phyloP scores from a whole-genome alignment of 345 rosid species.

The Schrenkiella parvula region DNA sequence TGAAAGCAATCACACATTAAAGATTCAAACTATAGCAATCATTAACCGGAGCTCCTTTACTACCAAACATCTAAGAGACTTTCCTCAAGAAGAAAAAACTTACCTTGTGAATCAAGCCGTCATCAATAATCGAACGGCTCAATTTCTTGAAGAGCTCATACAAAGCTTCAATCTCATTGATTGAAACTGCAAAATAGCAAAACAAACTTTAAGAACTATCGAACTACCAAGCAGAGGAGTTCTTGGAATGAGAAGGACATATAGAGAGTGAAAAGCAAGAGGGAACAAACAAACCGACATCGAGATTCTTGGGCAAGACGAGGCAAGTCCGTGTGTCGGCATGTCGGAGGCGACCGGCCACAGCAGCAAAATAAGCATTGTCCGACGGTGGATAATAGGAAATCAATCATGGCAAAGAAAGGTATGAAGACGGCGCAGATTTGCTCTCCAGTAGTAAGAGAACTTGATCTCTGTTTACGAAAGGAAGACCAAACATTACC shows the following conservation, averaged over 20 bases:
- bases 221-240: background rate
- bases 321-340: slow-evolving; percentile 30
- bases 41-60: background rate
- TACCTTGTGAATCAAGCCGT: no score
- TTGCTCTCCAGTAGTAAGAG: slow-evolving; percentile 53
- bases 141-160: slow-evolving; percentile 61
- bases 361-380: slow-evolving; percentile 41
- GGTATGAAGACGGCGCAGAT: slow-evolving; percentile 63
- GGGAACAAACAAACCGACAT: slow-evolving; percentile 40
- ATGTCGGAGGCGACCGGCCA: background rate
- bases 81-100: background rate
- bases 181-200: slow-evolving; percentile 43
- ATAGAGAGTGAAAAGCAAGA: background rate
- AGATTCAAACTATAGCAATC: background rate
- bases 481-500: background rate
- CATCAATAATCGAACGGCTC: slow-evolving; percentile 54
- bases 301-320: slow-evolving; percentile 58
- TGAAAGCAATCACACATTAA: no score
- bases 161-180: slow-evolving; percentile 70
- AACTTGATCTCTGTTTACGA: slow-evolving; percentile 46
- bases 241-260: no score
- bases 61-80: background rate
- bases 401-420: slow-evolving; percentile 47
- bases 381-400: slow-evolving; percentile 35
- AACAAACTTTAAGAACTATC: background rate